phyloP scores from a whole-genome alignment of 768 basidiomycete genomes.

The Mycena pura region DNA sequence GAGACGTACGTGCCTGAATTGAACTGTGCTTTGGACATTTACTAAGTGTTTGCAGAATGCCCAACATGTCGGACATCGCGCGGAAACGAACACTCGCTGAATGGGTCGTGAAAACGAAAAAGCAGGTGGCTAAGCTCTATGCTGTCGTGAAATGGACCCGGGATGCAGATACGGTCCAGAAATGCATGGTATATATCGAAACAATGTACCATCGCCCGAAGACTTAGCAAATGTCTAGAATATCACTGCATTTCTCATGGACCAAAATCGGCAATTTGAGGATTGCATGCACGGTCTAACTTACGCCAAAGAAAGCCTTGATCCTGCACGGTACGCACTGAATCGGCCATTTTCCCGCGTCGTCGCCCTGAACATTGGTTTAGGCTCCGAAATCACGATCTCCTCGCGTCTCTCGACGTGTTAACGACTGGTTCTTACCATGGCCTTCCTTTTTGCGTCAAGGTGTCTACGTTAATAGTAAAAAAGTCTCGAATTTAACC shows the following conservation, averaged over 20 bases:
- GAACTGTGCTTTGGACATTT: neutral
- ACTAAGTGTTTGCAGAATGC: slow-evolving; percentile 54
- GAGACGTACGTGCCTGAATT: slow-evolving; percentile 73
- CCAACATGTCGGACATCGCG: slow-evolving; percentile 81
- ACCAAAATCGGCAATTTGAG: slow-evolving; percentile 86
- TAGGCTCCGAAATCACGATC: slow-evolving; percentile 92
- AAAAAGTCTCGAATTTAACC: neutral
- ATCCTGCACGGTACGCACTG: slow-evolving; percentile 72
- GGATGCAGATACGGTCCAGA: slow-evolving; percentile 84
- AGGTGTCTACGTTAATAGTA: slow-evolving; percentile 51
- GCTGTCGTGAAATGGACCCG: slow-evolving; percentile 88
- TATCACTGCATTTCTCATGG: slow-evolving; percentile 85
- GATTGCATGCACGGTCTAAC: slow-evolving; percentile 66
- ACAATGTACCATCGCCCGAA: neutral
- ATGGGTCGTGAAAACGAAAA: slow-evolving; percentile 90
- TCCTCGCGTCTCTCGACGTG: slow-evolving; percentile 90
- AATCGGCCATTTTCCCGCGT: neutral
- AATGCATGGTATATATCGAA: slow-evolving; percentile 70
- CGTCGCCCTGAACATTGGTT: neutral
- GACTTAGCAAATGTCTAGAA: slow-evolving; percentile 55
- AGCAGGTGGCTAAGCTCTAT: slow-evolving; percentile 88
- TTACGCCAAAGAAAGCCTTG: slow-evolving; percentile 71
- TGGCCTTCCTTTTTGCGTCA: slow-evolving; percentile 80
- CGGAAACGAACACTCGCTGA: slow-evolving; percentile 85
- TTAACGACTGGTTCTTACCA: slow-evolving; percentile 87